These are phyloP conservation scores for Vitis hybrid DNA, from an alignment of 177 flowering plant species.

Conservation along the genomic window DNA sequence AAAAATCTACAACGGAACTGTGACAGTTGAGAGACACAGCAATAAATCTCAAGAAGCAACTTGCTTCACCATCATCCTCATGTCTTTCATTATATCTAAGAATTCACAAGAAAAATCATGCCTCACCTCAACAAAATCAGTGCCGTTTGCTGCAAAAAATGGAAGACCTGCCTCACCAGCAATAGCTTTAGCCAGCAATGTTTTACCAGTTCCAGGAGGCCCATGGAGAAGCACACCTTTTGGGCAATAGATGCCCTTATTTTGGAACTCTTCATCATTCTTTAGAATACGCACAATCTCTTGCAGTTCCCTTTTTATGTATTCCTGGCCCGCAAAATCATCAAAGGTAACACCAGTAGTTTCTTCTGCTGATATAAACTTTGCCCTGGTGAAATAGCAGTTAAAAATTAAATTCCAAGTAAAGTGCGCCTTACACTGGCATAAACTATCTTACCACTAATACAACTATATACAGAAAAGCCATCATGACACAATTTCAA, in stretches of 20 bases:
- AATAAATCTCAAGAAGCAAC: background rate
- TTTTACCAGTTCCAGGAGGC: slow-evolving; percentile 99
- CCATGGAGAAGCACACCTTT: slow-evolving; percentile 98
- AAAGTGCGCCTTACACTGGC: background rate
- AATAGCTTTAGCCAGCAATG: slow-evolving; percentile 94
- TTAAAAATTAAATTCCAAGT: slow-evolving; percentile 8
- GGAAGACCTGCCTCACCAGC: slow-evolving; percentile 99
- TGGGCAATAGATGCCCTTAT: slow-evolving; percentile 93
- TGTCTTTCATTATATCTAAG: background rate
- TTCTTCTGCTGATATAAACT: slow-evolving; percentile 97
- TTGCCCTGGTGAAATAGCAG: slow-evolving; percentile 57
- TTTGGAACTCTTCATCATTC: slow-evolving; percentile 86
- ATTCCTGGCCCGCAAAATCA: slow-evolving; percentile 99
- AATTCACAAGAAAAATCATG: background rate
- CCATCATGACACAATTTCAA: no score
- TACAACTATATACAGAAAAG: no score
- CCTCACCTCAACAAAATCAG: slow-evolving; percentile 96
- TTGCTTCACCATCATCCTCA: background rate
- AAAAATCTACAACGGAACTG: no score
- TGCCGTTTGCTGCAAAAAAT: slow-evolving; percentile 93
- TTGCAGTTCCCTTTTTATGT: slow-evolving; percentile 88
- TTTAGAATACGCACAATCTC: slow-evolving; percentile 92
- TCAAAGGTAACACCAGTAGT: slow-evolving; percentile 87
- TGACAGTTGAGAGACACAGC: no score
- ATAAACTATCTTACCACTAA: background rate